Conservation (phyloP, 257 asterid species). For the Solanum corneliomulleri region DNA sequence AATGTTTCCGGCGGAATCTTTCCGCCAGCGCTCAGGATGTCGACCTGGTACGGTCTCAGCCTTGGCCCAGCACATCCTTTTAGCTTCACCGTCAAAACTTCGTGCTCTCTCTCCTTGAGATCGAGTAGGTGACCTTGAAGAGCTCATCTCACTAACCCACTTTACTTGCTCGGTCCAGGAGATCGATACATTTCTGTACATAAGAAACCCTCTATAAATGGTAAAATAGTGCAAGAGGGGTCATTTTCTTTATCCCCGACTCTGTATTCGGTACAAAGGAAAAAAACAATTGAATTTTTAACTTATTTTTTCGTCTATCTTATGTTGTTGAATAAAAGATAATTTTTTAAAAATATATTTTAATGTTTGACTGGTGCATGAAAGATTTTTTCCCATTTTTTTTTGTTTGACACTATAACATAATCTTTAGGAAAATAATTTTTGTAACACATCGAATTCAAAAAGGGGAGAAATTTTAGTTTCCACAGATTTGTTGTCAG, state of each 20-base stretch:
- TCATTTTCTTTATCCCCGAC: not conserved
- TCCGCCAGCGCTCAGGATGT: constrained; percentile 98
- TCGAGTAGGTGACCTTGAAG: constrained; percentile 26
- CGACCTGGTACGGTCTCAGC: constrained; percentile 82
- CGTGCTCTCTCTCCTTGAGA: constrained; percentile 45
- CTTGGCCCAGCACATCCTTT: constrained; percentile 62
- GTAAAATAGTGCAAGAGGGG: not conserved
- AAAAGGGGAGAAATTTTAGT: no score
- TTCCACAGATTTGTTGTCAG: no score
- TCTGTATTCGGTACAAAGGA: no score
- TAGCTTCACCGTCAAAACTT: constrained; percentile 56
- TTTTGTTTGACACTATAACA: no score
- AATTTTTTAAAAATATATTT: no score
- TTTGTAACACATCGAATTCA: no score
- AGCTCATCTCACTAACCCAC: not conserved
- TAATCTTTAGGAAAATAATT: no score
- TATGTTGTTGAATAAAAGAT: no score
- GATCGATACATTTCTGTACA: not conserved
- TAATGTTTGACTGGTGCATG: no score
- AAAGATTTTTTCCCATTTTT: no score
- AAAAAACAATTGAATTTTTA: no score
- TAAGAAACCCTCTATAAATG: not conserved
- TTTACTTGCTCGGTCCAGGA: not conserved
- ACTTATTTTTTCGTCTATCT: no score
- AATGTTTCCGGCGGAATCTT: constrained; percentile 85